Conservation (phyloP, 139 green algal species). For the Zygnema circumcarinatum region DNA sequence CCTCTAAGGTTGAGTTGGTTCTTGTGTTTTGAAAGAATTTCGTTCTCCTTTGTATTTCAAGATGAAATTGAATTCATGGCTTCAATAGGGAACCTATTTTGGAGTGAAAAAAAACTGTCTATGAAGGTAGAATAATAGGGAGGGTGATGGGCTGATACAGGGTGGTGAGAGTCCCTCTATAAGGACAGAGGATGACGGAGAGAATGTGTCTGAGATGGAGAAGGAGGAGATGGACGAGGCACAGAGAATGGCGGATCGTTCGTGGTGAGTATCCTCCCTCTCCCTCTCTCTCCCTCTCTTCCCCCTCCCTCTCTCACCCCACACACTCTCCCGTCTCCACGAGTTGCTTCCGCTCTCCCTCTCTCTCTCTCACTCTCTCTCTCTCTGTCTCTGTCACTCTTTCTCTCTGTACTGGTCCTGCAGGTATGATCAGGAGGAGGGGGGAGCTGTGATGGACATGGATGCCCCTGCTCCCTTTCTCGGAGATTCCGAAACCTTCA, state of each 20-base stretch:
- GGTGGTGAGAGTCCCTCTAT: background rate
- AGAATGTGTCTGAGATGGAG: background rate
- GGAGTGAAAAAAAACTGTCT: too few species aligned
- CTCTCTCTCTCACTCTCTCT: background rate
- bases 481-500: conserved; percentile 58
- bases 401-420: background rate
- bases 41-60: too few species aligned
- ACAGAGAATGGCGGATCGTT: conserved; percentile 82
- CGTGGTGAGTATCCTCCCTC: conserved; percentile 69
- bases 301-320: background rate
- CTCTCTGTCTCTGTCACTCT: background rate
- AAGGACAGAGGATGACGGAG: conserved; percentile 26
- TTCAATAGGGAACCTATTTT: too few species aligned
- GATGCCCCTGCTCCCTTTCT: conserved; percentile 72
- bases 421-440: conserved; percentile 83
- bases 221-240: conserved; percentile 67
- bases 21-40: too few species aligned
- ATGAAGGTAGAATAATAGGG: too few species aligned
- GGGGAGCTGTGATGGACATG: conserved; percentile 67
- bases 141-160: too few species aligned
- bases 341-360: background rate
- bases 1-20: too few species aligned
- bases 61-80: too few species aligned
- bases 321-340: background rate
- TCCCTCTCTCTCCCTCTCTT: background rate